Evolutionary conservation across 179 eudicot species (phyloP), one percentile per base, ranked within the genome.

Genomic region (Spinacia oleracea): DNA sequence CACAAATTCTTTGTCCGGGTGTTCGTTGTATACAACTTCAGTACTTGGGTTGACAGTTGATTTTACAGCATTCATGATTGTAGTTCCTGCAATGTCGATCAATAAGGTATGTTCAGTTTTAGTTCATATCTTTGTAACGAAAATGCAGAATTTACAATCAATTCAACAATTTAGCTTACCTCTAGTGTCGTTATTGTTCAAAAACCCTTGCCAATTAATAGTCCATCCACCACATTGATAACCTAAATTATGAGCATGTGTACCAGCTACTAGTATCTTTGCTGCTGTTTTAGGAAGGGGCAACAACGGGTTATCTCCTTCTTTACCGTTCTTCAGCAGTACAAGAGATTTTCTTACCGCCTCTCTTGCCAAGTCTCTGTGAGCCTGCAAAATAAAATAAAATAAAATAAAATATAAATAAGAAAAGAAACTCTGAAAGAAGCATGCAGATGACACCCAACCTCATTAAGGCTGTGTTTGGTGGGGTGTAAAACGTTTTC

Each of bases 51-150:
- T 86, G 18, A 92, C 92, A 0, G 87, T 51, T 25, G 81, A 72
- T 83, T 73, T 85, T 53, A 92, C 83, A 43, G 89, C 97, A 9
- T 84, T 82, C 0, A 92, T 87, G 80, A 92, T 91, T 9, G 97
- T 88, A 3, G 93, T 91, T 68, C 97, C 97, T 92, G 89, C 56
- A 20, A n/a, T n/a, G n/a, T n/a, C n/a, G n/a, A n/a, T n/a, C 72
- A 70, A 10, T 45, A 64, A 53, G 58, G 73, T 65, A 51, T n/a
- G 42, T 75, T 72, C n/a, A n/a, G n/a, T 51, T 27, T 25, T 29
- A 48, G 23, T 46, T 48, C 42, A 3, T 1, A 51, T 45, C 38
- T 27, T n/a, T n/a, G n/a, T n/a, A n/a, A n/a, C n/a, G n/a, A n/a
- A n/a, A n/a, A n/a, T n/a, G n/a, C n/a, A n/a, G n/a, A n/a, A n/a